Evolutionary conservation across 805 yeast species (phyloP).

Genomic region (Metschnikowia amazonensis): DNA sequence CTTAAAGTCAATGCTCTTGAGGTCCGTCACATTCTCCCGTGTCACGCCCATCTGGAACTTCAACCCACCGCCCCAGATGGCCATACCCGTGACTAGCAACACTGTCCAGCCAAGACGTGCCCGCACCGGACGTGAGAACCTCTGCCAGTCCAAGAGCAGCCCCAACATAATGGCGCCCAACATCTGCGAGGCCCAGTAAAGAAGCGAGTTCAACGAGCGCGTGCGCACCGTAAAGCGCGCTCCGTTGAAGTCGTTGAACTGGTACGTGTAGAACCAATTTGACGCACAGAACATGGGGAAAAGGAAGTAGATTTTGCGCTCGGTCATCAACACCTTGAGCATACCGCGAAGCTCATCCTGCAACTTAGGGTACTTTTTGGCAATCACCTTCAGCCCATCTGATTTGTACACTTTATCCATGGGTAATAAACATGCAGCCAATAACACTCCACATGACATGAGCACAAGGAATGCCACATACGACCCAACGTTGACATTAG

Average conservation of each 20-base stretch:
- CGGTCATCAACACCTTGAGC: constrained; percentile 31
- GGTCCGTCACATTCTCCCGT: constrained; percentile 30
- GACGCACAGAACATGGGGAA: constrained; percentile 63
- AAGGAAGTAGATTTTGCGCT: constrained; percentile 45
- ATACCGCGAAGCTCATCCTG: constrained; percentile 43
- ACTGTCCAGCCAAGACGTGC: constrained; percentile 44
- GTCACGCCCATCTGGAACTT: constrained; percentile 43
- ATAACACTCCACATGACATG: constrained; percentile 43
- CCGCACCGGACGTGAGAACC: constrained; percentile 41
- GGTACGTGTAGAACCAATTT: constrained; percentile 66
- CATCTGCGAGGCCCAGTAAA: constrained; percentile 61
- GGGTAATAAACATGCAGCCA: constrained; percentile 48
- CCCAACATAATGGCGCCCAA: constrained; percentile 53
- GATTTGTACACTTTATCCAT: constrained; percentile 45
- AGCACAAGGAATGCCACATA: constrained; percentile 52
- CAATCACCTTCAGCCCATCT: constrained; percentile 48
- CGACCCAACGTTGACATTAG: constrained; percentile 43
- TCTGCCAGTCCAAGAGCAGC: constrained; percentile 41
- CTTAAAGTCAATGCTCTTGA: constrained; percentile 42
- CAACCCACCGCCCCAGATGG: constrained; percentile 59
- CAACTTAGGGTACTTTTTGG: constrained; percentile 44
- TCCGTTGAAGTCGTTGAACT: constrained; percentile 55
- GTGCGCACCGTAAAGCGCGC: constrained; percentile 56
- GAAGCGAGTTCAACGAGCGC: constrained; percentile 55
- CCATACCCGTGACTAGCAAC: constrained; percentile 39